A percentile compares a stretch with the other conserved stretches of the same genome.
Conservation (phyloP, 495 filamentous ascomycete species). For the Penicillium soppii region DNA sequence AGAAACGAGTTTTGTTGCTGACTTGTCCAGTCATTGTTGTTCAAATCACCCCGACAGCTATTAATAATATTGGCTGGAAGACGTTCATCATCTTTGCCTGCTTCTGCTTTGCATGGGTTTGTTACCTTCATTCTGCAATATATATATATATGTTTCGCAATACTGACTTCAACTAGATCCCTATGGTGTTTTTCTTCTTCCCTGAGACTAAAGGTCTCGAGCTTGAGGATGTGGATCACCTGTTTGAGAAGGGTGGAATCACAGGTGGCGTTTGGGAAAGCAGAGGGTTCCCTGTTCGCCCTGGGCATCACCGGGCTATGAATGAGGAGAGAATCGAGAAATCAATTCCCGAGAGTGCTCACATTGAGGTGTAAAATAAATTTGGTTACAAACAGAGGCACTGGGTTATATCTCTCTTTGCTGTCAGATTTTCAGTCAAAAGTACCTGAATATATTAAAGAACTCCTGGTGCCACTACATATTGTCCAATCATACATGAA, state of each 20-base stretch:
- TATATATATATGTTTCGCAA: conserved; percentile 19
- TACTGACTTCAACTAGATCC: conserved; percentile 55
- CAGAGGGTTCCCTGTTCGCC: conserved; percentile 21
- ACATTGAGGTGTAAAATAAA: conserved; percentile 2
- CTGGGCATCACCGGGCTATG: conserved; percentile 18
- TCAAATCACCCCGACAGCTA: conserved; percentile 61
- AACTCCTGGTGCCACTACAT: too few species aligned
- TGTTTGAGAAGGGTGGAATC: conserved; percentile 33
- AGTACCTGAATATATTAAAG: too few species aligned
- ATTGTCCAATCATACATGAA: too few species aligned
- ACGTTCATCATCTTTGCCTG: conserved; percentile 66
- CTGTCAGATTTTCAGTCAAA: not conserved
- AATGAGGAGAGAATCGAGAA: conserved; percentile 17
- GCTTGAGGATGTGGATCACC: conserved; percentile 75
- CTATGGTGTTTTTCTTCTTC: conserved; percentile 64
- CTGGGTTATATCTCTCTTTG: too few species aligned
- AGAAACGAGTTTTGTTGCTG: not conserved
- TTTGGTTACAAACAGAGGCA: too few species aligned
- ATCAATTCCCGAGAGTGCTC: not conserved
- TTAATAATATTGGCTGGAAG: conserved; percentile 58
- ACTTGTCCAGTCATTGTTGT: conserved; percentile 42
- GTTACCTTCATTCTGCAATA: not conserved
- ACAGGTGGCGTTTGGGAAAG: conserved; percentile 37
- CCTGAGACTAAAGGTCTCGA: conserved; percentile 65
- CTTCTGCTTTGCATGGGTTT: conserved; percentile 26